A percentile compares a stretch with the other conserved stretches of the same genome.
Evolutionary conservation across 2,329 filamentous ascomycete genomes (phyloP).

Genomic region (Pseudocercospora cruenta): DNA sequence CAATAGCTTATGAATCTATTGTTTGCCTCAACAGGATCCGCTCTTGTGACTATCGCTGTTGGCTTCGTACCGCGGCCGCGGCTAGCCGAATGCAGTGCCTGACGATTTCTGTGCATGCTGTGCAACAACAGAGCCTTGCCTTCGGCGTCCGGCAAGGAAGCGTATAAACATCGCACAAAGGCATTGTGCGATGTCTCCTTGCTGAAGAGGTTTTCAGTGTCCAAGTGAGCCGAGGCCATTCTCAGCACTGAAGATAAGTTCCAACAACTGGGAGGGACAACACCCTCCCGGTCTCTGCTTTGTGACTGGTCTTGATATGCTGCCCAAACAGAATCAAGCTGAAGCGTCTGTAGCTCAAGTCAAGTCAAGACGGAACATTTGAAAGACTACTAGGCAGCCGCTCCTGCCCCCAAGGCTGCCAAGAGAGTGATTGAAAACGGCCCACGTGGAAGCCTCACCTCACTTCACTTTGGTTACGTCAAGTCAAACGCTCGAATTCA

Average conservation of each 20-base stretch:
- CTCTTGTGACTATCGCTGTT: not conserved
- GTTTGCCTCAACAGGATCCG: not conserved
- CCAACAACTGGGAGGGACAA: not conserved
- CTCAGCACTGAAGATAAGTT: not conserved
- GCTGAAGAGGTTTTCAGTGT: not conserved
- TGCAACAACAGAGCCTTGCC: not conserved
- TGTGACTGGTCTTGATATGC: not conserved
- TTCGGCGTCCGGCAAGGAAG: not conserved
- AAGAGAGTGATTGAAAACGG: not conserved
- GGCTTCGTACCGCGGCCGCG: not conserved
- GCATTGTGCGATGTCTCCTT: not conserved
- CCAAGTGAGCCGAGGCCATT: not conserved
- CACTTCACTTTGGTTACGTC: not conserved
- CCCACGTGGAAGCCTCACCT: not conserved
- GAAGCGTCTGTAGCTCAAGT: not conserved
- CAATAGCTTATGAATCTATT: not conserved
- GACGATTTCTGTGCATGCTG: not conserved
- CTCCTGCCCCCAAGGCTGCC: not conserved
- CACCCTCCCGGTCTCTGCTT: not conserved
- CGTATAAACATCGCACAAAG: not conserved
- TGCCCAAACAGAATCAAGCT: not conserved
- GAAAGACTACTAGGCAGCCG: not conserved
- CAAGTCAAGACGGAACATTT: not conserved
- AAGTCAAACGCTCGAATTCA: not conserved
- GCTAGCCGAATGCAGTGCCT: not conserved